phyloP scores from a whole-genome alignment of 1,284 basidiomycete genomes.

The Rhodotorula sp. region DNA sequence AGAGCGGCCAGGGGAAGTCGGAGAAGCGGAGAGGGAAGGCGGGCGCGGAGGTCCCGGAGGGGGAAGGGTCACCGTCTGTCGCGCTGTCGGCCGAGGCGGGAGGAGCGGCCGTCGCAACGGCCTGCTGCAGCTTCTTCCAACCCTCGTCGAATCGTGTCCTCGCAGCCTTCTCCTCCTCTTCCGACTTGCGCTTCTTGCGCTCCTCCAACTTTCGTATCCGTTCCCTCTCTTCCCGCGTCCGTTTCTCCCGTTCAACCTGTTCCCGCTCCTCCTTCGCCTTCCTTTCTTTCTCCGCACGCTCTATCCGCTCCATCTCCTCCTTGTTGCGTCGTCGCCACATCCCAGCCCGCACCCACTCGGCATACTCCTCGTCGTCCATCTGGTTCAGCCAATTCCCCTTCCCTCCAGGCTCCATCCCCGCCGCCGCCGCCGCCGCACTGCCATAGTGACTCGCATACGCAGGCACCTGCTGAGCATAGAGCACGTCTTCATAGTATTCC shows the following conservation, averaged over 20 bases:
- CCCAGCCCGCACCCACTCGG: conserved; percentile 70
- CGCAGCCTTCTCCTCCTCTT: conserved; percentile 16
- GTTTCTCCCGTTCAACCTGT: conserved; percentile 52
- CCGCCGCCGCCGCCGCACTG: conserved; percentile 22
- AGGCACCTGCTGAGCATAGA: conserved; percentile 16
- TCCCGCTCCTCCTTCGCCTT: conserved; percentile 22
- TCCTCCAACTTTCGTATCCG: conserved; percentile 57
- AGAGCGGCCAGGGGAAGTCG: conserved; percentile 39
- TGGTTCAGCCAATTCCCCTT: conserved; percentile 39
- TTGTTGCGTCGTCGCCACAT: conserved; percentile 66
- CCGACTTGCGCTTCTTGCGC: conserved; percentile 47
- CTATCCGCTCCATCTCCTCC: conserved; percentile 62
- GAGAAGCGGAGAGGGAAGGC: conserved; percentile 24
- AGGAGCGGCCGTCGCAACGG: conserved; percentile 10
- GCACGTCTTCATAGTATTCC: conserved; percentile 25
- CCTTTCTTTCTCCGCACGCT: conserved; percentile 10
- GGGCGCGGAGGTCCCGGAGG: conserved; percentile 4
- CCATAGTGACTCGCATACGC: conserved; percentile 24
- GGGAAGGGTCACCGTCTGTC: neutral
- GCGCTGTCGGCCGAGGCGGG: neutral
- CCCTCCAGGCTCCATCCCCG: conserved; percentile 2
- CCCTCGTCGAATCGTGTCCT: conserved; percentile 20
- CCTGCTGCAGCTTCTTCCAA: conserved; percentile 28
- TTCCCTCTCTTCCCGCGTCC: conserved; percentile 55
- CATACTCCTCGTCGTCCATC: conserved; percentile 81